Base-by-base conservation (phyloP, 225 moss, liverwort and hornwort genomes). In the Straminergon stramineum region DNA sequence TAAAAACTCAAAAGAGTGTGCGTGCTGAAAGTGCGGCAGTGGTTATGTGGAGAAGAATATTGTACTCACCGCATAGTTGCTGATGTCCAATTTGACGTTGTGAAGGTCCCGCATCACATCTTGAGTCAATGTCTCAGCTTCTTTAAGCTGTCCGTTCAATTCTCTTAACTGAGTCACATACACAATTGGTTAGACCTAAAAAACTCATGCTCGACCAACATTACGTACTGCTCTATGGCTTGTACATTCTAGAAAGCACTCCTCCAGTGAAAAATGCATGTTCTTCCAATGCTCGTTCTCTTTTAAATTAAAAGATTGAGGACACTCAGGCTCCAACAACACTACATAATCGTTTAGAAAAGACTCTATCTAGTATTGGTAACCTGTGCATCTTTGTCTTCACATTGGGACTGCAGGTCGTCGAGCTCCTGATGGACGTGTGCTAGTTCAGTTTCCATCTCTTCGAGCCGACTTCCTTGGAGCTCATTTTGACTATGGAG, bases 31-130 rank as follows among this genome's bases (percentile, higher is more conserved):
- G 19, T 24, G 24, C 45, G 27, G 27, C 55, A 56, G 63, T 48
- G 37, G 13, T 39, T 12, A 69, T 7, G 20, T 15, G 15, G 8
- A 27, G 45, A 34, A 53, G 14, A 66, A 65, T 31, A 7, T 34
- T 21, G 17, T 43, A 82, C 89, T 87, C 56, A 95, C 94, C 74
- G 94, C 93, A 30, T 95, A 95, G 87, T 95, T 95, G 89, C 94
- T 95, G 73, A 95, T 95, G 57, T 95, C 94, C 84, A 95, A 84
- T 85, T 95, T 95, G 3, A 95, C 94, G 78, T 93, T 93, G 81
- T 95, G 93, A 39, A 95, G 92, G 81, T 95, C 94, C 34, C 90
- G 90, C 94, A 95, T 95, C 84, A 93, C 92, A 79, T 92, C 94
- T 90, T 95, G 94, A 71, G 94, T 95, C 80, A 95, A 83, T 41